Evolutionary conservation across 495 filamentous ascomycete genomes (phyloP), one percentile per base, ranked within the genome.

Genomic region (Penicillium alfredii): DNA sequence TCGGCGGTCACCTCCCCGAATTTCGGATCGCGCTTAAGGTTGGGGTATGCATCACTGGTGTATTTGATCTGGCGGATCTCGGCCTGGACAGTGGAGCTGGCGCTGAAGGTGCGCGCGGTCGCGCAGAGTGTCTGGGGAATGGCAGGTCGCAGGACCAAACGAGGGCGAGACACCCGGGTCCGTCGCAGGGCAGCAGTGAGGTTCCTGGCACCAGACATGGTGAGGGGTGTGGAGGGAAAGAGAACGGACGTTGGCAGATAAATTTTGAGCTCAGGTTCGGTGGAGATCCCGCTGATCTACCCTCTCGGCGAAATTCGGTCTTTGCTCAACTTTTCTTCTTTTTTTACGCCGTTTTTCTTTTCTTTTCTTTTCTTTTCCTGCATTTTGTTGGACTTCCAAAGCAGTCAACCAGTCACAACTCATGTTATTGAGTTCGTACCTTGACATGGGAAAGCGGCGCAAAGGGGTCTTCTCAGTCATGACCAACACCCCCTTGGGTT

Each of bases 21-120:
- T 22, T 77, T 80, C 19, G 72, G 62, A 51, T 95, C 73, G 39
- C 92, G 74, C 61, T 88, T 75, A 46, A 97, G 61, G 38, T 84
- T 74, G 12, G 92, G 92, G 58, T 97, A 86, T 45, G 78, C 78
- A 33, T 92, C 82, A 40, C 82, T 81, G 23, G 89, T 96, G 63
- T 80, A 84, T 56, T 80, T 78, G 51, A 81, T 74, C 34, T 74
- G 57, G 39, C 74, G 81, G 30, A 53, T 56, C 23, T 53, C 56
- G 28, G 53, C 53, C n/a, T 30, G 40, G 24, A 45, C 38, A 15
- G 47, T 41, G 36, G 61, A 38, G 48, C 57, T 47, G 40, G 52
- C 41, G 35, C 44, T 63, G 54, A 71, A 71, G 41, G 43, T 44
- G 40, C 64, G 64, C 23, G 45, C 36, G 26, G 52, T 40, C 27